A percentile compares a stretch with the other conserved stretches of the same genome.
Evolutionary conservation across 2,329 filamentous ascomycete species (phyloP).

Genomic region (Stachybotrys chlorohalonatus): DNA sequence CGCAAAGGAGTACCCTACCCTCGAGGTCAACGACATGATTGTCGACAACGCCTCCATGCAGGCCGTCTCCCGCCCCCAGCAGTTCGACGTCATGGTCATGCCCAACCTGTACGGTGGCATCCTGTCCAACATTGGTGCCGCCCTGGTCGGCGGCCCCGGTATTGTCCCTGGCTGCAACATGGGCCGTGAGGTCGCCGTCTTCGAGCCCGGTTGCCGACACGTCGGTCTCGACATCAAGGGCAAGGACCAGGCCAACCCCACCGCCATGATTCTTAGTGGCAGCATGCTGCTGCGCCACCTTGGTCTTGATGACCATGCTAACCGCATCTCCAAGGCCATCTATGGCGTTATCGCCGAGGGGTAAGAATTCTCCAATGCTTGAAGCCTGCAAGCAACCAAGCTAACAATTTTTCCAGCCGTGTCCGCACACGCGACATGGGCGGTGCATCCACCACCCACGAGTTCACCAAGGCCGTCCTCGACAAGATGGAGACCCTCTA

Average conservation of each 20-base stretch:
- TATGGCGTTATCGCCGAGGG: slow-evolving; percentile 78
- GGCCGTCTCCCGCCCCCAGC: slow-evolving; percentile 89
- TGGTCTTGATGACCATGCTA: slow-evolving; percentile 94
- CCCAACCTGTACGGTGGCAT: slow-evolving; percentile 99
- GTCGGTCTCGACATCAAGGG: slow-evolving; percentile 99
- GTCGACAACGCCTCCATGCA: slow-evolving; percentile 99
- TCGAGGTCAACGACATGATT: slow-evolving; percentile 99
- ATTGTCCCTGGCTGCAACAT: slow-evolving; percentile 99
- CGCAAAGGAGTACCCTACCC: slow-evolving; percentile 88
- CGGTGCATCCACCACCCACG: slow-evolving; percentile 77
- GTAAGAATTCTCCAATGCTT: slow-evolving; percentile 41
- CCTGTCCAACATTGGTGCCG: slow-evolving; percentile 96
- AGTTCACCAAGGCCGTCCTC: slow-evolving; percentile 91
- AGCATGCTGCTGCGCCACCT: slow-evolving; percentile 97
- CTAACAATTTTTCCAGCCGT: slow-evolving; percentile 52
- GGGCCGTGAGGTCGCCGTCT: slow-evolving; percentile 95
- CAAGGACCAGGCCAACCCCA: slow-evolving; percentile 98
- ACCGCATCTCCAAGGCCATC: slow-evolving; percentile 87
- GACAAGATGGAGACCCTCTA: slow-evolving; percentile 84
- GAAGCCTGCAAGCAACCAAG: background rate
- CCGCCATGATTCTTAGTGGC: slow-evolving; percentile 86
- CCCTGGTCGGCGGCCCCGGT: slow-evolving; percentile 91
- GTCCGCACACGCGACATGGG: slow-evolving; percentile 94
- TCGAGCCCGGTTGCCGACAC: slow-evolving; percentile 98
- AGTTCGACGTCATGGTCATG: slow-evolving; percentile 99